Conservation (phyloP, 1,284 basidiomycete species). For the Leccinum fallax region DNA sequence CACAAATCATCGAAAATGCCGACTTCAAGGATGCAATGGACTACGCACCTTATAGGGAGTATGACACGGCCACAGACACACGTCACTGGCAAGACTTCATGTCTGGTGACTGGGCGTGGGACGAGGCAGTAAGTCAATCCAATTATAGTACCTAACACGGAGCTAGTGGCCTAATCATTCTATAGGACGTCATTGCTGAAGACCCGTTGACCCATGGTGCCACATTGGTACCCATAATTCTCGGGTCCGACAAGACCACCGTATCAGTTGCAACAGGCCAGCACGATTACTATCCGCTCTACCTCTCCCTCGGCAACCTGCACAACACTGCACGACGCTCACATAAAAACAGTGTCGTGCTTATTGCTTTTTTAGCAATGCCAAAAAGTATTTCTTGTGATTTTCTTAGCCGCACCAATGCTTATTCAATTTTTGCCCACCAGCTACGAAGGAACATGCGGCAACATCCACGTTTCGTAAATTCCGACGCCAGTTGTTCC, state of each 20-base stretch:
- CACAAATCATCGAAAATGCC: neutral
- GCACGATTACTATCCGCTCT: conserved; percentile 2
- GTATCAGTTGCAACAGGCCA: conserved; percentile 2
- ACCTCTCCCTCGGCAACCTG: conserved; percentile 5
- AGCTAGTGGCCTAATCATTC: too few relatives aligned
- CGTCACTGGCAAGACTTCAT: conserved; percentile 5
- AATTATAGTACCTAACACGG: neutral
- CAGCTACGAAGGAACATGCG: neutral
- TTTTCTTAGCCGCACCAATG: too few relatives aligned
- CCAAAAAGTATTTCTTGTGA: neutral
- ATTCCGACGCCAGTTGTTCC: neutral
- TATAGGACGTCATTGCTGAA: neutral
- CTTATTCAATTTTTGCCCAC: too few relatives aligned
- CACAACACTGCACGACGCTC: neutral
- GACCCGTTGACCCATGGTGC: neutral
- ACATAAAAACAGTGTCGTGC: neutral
- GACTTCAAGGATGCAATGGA: neutral
- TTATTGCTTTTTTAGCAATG: conserved; percentile 2
- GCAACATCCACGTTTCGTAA: neutral
- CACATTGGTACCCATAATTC: neutral
- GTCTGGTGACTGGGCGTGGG: conserved; percentile 12
- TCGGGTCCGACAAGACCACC: conserved; percentile 1
- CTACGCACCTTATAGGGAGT: neutral
- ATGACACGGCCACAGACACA: neutral
- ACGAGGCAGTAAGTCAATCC: neutral